Evolutionary conservation across 2,329 filamentous ascomycete genomes (phyloP), one percentile per base, ranked within the genome.

Genomic region (Magnaporthiopsis incrustans): DNA sequence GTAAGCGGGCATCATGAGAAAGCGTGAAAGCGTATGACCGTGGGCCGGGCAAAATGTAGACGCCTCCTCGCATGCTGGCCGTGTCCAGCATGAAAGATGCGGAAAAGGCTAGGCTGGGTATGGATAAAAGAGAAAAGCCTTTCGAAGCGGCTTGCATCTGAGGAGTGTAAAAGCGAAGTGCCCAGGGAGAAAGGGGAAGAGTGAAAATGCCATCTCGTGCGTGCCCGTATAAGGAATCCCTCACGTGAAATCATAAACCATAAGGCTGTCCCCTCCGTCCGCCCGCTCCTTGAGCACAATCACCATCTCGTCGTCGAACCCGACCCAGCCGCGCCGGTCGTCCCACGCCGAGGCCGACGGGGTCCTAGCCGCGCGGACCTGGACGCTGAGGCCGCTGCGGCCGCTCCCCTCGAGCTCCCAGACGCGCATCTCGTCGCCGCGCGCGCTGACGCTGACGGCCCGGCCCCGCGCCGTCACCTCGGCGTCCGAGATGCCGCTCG

Each of bases 261-360:
- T 83, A 67, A 97, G 75, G 66, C 89, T 87, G 72, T 94, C 90
- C 56, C 83, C 82, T 1, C 90, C 90, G 32, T 84, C 79, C 32
- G 78, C 75, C 67, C 85, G 84, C 75, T 94, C 90, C 68, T 90
- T 88, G 62, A 96, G 79, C 57, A 97, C 86, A 66, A 96, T 88
- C n/a, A 97, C 90, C 77, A 92, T 92, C 75, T 96, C 91, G 58
- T 96, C 91, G 71, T 97, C 92, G 70, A 97, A 97, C 0, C 91
- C 91, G 11, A 97, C 86, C 85, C 89, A 94, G 62, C 83, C 83
- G 65, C 80, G 77, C 61, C 76, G 74, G 65, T 81, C 80, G 50
- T 83, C 78, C 73, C 77, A 77, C 30, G 72, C 71, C n/a, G 57
- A 65, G 3, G 10, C 59, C 14, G 59, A 25, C 18, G 30, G 22